Conservation (phyloP, 176 grass and related monocot species). For the Oryza rufipogon region DNA sequence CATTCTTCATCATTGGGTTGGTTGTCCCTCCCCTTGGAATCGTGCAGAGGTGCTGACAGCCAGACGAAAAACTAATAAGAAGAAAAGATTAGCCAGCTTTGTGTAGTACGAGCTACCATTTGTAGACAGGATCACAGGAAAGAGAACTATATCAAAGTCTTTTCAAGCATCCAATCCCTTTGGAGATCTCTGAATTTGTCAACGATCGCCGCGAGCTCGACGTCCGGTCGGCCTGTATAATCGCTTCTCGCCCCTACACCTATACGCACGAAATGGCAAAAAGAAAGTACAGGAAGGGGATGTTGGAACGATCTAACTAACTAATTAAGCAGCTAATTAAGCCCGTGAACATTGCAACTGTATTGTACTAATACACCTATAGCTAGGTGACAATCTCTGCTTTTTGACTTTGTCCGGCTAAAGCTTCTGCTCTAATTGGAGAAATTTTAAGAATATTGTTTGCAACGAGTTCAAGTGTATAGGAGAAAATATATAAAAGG, state of each 20-base stretch:
- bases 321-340: neutral
- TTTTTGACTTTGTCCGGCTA: neutral
- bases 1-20: neutral
- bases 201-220: neutral
- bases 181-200: neutral
- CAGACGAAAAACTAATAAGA: neutral
- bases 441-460: neutral
- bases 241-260: neutral
- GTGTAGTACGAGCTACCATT: neutral
- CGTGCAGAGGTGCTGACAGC: slow-evolving; percentile 11
- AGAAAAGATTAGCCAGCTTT: neutral
- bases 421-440: neutral
- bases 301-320: neutral
- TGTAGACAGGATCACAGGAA: neutral
- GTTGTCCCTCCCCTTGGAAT: neutral
- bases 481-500: neutral
- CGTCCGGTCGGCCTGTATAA: neutral
- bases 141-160: neutral
- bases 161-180: neutral
- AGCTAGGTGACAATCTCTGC: neutral
- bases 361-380: neutral
- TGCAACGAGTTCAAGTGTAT: neutral
- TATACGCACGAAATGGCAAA: neutral
- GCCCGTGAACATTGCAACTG: neutral
- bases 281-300: neutral